These are phyloP conservation scores for Achaetomiella virescens DNA, from an alignment of 495 filamentous ascomycete genomes.

Conservation along the genomic window DNA sequence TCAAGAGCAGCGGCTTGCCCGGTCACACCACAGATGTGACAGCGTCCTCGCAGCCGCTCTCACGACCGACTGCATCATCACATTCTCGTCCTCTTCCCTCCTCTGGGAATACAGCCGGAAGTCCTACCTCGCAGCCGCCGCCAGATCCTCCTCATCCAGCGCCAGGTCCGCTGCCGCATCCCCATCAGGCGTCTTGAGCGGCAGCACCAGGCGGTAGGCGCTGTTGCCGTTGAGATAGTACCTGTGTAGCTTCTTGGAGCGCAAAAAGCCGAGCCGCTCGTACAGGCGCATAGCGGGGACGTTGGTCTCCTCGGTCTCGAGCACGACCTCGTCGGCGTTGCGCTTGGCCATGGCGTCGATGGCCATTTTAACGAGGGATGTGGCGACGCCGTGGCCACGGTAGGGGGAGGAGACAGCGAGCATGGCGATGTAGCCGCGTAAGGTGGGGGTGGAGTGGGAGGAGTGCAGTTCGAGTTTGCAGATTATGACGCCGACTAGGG, in stretches of 20 bases:
- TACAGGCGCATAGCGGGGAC: slow-evolving; percentile 88
- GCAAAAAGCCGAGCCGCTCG: slow-evolving; percentile 84
- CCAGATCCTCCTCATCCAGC: slow-evolving; percentile 19
- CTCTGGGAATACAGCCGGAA: too few relatives aligned
- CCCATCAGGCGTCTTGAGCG: slow-evolving; percentile 54
- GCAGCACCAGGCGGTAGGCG: slow-evolving; percentile 80
- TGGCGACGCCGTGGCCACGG: slow-evolving; percentile 85
- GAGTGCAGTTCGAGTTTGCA: slow-evolving; percentile 89
- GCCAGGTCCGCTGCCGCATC: slow-evolving; percentile 23
- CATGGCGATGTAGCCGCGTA: slow-evolving; percentile 98
- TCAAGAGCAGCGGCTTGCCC: too few relatives aligned
- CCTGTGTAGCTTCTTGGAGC: slow-evolving; percentile 87
- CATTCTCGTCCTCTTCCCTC: too few relatives aligned
- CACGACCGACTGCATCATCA: too few relatives aligned
- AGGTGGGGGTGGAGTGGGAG: slow-evolving; percentile 58
- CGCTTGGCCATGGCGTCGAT: slow-evolving; percentile 85
- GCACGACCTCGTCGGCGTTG: slow-evolving; percentile 87
- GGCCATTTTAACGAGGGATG: slow-evolving; percentile 77
- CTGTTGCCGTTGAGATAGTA: slow-evolving; percentile 98
- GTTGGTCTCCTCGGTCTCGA: slow-evolving; percentile 97
- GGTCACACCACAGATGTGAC: too few relatives aligned
- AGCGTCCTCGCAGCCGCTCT: too few relatives aligned
- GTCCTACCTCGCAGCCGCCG: too few relatives aligned
- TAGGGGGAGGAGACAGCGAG: slow-evolving; percentile 74
- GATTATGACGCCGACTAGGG: slow-evolving; percentile 80